A percentile compares a stretch with the other conserved stretches of the same genome.
phyloP scores from a whole-genome alignment of 306 rosid genomes.

The Castanopsis chinensis region DNA sequence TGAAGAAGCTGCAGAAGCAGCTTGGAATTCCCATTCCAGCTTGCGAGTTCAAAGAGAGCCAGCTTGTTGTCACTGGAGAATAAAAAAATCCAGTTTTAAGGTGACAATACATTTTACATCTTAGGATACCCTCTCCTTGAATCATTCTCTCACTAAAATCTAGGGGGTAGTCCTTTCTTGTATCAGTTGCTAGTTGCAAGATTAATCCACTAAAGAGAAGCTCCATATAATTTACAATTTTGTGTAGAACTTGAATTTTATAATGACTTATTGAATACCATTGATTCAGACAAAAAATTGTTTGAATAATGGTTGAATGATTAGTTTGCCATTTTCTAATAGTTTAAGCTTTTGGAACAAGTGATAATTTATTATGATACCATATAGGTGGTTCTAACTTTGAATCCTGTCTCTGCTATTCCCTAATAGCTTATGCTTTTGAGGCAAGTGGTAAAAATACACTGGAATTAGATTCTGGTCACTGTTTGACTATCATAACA shows the following conservation, averaged over 20 bases:
- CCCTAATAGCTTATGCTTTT: too few relatives aligned
- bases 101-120: slow-evolving; percentile 17
- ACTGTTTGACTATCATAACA: not conserved
- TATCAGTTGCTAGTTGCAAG: not conserved
- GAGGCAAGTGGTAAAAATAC: too few relatives aligned
- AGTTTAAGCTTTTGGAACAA: too few relatives aligned
- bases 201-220: not conserved
- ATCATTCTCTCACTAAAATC: not conserved
- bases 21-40: slow-evolving; percentile 58
- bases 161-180: not conserved
- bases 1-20: slow-evolving; percentile 85
- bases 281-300: too few relatives aligned
- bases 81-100: slow-evolving; percentile 30
- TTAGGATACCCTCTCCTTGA: not conserved
- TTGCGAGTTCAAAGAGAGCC: slow-evolving; percentile 76
- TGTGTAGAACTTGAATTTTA: not conserved
- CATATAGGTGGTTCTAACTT: too few relatives aligned
- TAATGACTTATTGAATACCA: not conserved
- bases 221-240: not conserved
- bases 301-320: too few relatives aligned
- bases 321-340: too few relatives aligned
- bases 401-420: too few relatives aligned
- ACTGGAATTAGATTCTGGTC: not conserved
- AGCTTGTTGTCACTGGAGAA: slow-evolving; percentile 50
- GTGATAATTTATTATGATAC: too few relatives aligned